A percentile compares a stretch with the other conserved stretches of the same genome.
Evolutionary conservation across 495 filamentous ascomycete genomes (phyloP).

Genomic region (Penicillium angulare): DNA sequence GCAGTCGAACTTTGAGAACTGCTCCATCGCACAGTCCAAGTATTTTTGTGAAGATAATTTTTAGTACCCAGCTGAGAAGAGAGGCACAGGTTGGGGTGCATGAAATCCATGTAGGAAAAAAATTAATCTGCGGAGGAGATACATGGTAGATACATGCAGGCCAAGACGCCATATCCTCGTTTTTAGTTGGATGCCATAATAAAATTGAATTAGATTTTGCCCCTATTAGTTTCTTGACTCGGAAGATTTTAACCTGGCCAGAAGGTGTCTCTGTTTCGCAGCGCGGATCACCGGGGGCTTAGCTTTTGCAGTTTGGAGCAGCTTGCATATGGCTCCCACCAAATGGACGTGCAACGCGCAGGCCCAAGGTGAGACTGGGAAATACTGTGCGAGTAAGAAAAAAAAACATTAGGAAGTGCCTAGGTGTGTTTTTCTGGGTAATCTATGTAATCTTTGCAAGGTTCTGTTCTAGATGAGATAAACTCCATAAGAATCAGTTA

Average conservation of each 20-base stretch:
- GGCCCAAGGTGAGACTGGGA: slow-evolving; percentile 20
- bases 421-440: no score
- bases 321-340: slow-evolving; percentile 25
- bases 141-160: no score
- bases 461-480: neutral
- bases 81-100: neutral
- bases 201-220: neutral
- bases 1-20: neutral
- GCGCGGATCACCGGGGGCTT: slow-evolving; percentile 30
- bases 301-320: slow-evolving; percentile 34
- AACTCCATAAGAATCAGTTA: no score
- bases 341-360: slow-evolving; percentile 30
- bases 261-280: slow-evolving; percentile 11
- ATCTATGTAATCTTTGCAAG: neutral
- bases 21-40: neutral
- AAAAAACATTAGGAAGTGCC: slow-evolving; percentile 1
- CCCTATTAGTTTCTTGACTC: neutral
- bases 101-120: neutral
- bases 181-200: neutral
- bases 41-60: neutral
- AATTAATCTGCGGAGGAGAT: neutral
- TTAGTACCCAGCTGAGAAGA: neutral
- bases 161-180: slow-evolving; percentile 4
- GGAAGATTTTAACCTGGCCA: slow-evolving; percentile 19
- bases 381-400: slow-evolving; percentile 12